Evolutionary conservation across 495 filamentous ascomycete genomes (phyloP).

Genomic region (Trichoderma virens): DNA sequence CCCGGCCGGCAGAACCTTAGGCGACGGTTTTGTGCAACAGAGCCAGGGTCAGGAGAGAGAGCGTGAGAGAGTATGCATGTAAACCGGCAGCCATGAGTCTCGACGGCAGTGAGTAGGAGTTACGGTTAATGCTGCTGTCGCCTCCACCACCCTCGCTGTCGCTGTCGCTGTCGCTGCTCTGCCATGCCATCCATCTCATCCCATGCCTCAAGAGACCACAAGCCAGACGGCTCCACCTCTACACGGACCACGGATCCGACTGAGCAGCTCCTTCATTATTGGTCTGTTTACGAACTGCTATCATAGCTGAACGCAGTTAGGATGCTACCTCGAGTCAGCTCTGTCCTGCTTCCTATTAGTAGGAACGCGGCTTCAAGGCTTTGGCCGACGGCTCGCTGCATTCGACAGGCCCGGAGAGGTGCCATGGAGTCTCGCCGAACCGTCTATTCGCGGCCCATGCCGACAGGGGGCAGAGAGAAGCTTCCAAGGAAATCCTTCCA

Average conservation of each 20-base stretch:
- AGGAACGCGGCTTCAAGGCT: neutral
- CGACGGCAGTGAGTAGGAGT: neutral
- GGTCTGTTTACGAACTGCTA: neutral
- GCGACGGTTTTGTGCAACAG: neutral
- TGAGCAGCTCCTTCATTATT: neutral
- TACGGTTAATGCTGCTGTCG: neutral
- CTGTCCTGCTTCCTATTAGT: neutral
- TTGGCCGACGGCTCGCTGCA: neutral
- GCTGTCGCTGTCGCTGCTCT: no score
- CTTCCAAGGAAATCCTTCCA: neutral
- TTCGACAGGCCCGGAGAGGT: neutral
- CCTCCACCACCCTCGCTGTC: no score
- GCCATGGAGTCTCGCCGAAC: no score
- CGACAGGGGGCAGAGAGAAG: neutral
- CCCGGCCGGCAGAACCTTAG: neutral
- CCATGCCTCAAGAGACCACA: no score
- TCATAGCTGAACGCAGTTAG: neutral
- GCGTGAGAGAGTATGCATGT: neutral
- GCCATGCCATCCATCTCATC: no score
- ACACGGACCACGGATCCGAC: no score
- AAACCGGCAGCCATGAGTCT: neutral
- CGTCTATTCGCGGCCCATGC: no score
- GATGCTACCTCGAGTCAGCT: constrained; percentile 6
- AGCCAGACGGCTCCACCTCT: no score
- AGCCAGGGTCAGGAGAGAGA: neutral